A percentile compares a stretch with the other conserved stretches of the same genome.
Conservation (phyloP, 495 filamentous ascomycete genomes). For the Jackrogersella multiformis region DNA sequence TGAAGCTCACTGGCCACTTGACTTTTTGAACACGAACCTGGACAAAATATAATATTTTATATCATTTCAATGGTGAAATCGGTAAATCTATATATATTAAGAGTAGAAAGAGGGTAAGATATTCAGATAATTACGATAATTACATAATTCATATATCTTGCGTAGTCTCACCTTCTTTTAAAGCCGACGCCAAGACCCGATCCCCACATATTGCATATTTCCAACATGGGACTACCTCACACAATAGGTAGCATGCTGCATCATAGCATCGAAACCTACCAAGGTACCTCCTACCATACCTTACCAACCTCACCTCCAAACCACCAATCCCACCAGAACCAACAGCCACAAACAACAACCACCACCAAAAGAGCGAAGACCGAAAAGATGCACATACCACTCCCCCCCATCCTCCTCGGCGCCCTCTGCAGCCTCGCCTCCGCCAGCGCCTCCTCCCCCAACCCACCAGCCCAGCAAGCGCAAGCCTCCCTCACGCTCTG, state of each 20-base stretch:
- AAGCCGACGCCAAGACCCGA: conserved; percentile 20
- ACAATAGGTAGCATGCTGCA: too few species aligned
- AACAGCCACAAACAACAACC: not conserved
- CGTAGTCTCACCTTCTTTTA: too few species aligned
- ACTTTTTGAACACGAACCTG: not conserved
- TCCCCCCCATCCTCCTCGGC: conserved; percentile 35
- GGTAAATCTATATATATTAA: not conserved
- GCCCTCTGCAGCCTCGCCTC: conserved; percentile 16
- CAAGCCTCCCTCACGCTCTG: conserved; percentile 47
- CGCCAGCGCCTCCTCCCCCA: conserved; percentile 18
- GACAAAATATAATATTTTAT: not conserved
- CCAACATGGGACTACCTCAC: not conserved
- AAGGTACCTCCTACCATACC: too few species aligned
- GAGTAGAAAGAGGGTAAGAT: not conserved
- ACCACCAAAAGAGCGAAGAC: not conserved
- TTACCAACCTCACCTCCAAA: not conserved
- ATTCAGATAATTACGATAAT: too few species aligned
- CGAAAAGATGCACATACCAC: conserved; percentile 35
- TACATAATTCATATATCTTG: not conserved
- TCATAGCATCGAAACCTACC: conserved; percentile 14
- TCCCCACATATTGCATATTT: conserved; percentile 19
- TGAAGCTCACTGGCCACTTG: not conserved
- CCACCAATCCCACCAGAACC: not conserved
- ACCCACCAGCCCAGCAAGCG: not conserved
- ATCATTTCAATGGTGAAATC: not conserved